Conservation (phyloP, 1,139 yeast genomes). For the Protomyces macrosporus region DNA sequence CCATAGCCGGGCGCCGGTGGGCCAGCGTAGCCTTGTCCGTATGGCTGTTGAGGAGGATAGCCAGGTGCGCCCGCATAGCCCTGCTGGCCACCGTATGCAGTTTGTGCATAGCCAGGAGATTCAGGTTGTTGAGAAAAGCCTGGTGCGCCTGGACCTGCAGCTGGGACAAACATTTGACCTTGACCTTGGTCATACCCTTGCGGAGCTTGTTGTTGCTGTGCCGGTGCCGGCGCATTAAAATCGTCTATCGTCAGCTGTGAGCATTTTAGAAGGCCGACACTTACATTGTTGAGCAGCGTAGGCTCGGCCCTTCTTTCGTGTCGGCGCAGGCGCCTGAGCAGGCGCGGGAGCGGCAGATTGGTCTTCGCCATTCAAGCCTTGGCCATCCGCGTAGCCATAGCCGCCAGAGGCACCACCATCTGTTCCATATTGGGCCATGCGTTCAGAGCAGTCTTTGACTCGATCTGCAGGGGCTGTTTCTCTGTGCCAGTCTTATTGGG, state of each 20-base stretch:
- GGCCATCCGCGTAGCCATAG: not conserved
- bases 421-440: conserved; percentile 20
- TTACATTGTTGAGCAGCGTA: conserved; percentile 25
- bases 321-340: conserved; percentile 1
- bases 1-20: conserved; percentile 27
- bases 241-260: conserved; percentile 2
- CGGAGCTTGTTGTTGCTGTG: conserved; percentile 1
- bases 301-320: conserved; percentile 24
- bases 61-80: not conserved
- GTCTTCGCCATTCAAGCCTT: not conserved
- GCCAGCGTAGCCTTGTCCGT: conserved; percentile 29
- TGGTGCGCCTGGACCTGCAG: not conserved
- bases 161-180: conserved; percentile 22
- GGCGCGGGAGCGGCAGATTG: not conserved
- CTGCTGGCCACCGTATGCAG: not conserved
- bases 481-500: too few species aligned
- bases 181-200: conserved; percentile 4
- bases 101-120: not conserved
- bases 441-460: too few species aligned
- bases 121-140: not conserved
- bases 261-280: not conserved
- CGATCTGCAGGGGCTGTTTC: too few species aligned
- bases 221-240: conserved; percentile 20
- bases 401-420: conserved; percentile 1
- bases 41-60: not conserved